Evolutionary conservation across 1,284 basidiomycete genomes (phyloP).

Genomic region (Cutaneotrichosporon cutaneum): DNA sequence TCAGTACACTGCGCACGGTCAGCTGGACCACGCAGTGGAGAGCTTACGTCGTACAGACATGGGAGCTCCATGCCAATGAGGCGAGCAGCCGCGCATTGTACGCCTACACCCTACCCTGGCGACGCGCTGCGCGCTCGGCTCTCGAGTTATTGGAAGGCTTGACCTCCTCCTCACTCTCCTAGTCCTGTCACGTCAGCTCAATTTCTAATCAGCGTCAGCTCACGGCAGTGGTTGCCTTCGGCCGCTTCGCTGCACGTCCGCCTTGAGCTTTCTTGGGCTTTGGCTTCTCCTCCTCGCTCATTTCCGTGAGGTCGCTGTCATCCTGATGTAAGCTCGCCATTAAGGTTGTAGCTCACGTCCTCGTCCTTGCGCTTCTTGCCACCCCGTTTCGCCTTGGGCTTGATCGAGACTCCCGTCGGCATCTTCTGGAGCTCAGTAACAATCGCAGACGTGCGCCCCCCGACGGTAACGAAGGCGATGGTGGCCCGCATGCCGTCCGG

Average conservation of each 20-base stretch:
- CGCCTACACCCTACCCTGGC: background rate
- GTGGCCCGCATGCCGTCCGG: constrained; percentile 68
- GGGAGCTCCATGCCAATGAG: background rate
- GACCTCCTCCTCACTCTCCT: background rate
- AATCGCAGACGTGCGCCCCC: constrained; percentile 75
- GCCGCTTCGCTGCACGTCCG: background rate
- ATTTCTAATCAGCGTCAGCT: background rate
- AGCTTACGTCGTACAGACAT: background rate
- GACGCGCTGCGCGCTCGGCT: background rate
- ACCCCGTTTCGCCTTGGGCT: constrained; percentile 6
- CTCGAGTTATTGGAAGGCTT: background rate
- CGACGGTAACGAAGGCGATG: constrained; percentile 74
- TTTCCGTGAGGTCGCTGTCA: constrained; percentile 5
- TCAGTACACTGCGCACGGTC: background rate
- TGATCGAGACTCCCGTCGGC: constrained; percentile 26
- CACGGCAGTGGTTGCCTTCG: background rate
- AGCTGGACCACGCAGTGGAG: background rate
- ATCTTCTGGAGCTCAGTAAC: constrained; percentile 66
- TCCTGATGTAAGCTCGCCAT: background rate
- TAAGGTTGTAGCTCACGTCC: constrained; percentile 1
- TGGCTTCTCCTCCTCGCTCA: constrained; percentile 9
- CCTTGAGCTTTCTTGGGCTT: background rate
- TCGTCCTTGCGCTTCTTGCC: constrained; percentile 14
- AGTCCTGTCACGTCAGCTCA: background rate
- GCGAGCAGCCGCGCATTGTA: background rate